phyloP scores from a whole-genome alignment of 2,329 filamentous ascomycete species.

The Paraconiothyrium sp. region DNA sequence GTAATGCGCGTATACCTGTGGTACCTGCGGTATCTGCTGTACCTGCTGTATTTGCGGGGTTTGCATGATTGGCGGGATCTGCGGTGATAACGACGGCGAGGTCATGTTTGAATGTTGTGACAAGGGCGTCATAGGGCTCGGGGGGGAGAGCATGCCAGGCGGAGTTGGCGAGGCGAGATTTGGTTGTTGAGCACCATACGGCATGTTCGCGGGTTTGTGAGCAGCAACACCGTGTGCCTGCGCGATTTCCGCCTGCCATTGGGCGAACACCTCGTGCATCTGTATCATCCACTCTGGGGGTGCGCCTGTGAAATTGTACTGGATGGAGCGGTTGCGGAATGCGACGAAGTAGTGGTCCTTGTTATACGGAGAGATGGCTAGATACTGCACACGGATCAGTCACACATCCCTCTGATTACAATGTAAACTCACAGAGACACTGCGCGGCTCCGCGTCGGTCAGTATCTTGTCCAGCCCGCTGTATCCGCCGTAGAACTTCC shows the following conservation, averaged over 20 bases:
- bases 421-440: constrained; percentile 38
- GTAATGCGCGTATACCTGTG: constrained; percentile 17
- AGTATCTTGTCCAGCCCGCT: constrained; percentile 39
- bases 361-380: constrained; percentile 47
- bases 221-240: constrained; percentile 21
- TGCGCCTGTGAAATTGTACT: constrained; percentile 45
- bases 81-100: constrained; percentile 30
- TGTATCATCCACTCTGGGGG: constrained; percentile 45
- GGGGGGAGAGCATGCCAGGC: constrained; percentile 11
- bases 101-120: constrained; percentile 17
- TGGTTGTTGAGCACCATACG: constrained; percentile 11
- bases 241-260: constrained; percentile 40
- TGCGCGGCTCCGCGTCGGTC: constrained; percentile 34
- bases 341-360: constrained; percentile 46
- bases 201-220: not conserved
- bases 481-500: constrained; percentile 48
- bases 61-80: constrained; percentile 9
- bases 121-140: constrained; percentile 17
- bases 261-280: constrained; percentile 43
- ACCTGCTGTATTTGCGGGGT: constrained; percentile 17
- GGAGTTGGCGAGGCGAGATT: constrained; percentile 16
- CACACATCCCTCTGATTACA: not conserved
- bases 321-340: constrained; percentile 42
- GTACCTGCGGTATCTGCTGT: constrained; percentile 2
- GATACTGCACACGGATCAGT: constrained; percentile 33